phyloP scores from a whole-genome alignment of 176 grass and related monocot genomes.

The Poa annua region DNA sequence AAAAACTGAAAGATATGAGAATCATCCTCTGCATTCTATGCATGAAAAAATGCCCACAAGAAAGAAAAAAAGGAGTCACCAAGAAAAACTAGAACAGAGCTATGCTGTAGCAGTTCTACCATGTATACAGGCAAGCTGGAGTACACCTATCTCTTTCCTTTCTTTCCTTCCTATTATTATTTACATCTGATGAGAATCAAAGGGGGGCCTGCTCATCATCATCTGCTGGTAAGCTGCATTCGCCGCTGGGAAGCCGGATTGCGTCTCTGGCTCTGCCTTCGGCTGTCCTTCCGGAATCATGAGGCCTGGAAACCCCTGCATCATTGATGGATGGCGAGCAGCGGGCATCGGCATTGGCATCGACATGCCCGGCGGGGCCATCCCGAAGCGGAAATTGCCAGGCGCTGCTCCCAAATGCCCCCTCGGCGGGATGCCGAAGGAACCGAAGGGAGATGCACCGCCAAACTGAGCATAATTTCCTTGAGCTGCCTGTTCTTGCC shows the following conservation, averaged over 20 bases:
- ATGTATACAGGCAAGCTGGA: constrained; percentile 51
- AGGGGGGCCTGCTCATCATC: constrained; percentile 74
- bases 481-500: constrained; percentile 40
- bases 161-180: constrained; percentile 59
- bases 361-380: constrained; percentile 63
- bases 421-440: constrained; percentile 51
- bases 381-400: constrained; percentile 58
- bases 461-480: constrained; percentile 50
- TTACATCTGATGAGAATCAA: constrained; percentile 83
- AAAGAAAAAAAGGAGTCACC: not conserved
- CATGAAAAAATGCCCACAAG: constrained; percentile 29
- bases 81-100: constrained; percentile 38
- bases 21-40: constrained; percentile 43
- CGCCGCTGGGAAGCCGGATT: constrained; percentile 28
- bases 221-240: constrained; percentile 75
- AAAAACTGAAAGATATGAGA: constrained; percentile 8
- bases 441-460: constrained; percentile 45
- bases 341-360: constrained; percentile 64
- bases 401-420: constrained; percentile 52
- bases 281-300: constrained; percentile 67
- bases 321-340: constrained; percentile 25
- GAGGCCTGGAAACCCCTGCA: constrained; percentile 54
- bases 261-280: constrained; percentile 52
- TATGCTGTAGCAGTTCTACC: constrained; percentile 43
- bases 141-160: constrained; percentile 51